Evolutionary conservation across 768 basidiomycete species (phyloP), one percentile per base, ranked within the genome.

Genomic region (Leccinellum luteum): DNA sequence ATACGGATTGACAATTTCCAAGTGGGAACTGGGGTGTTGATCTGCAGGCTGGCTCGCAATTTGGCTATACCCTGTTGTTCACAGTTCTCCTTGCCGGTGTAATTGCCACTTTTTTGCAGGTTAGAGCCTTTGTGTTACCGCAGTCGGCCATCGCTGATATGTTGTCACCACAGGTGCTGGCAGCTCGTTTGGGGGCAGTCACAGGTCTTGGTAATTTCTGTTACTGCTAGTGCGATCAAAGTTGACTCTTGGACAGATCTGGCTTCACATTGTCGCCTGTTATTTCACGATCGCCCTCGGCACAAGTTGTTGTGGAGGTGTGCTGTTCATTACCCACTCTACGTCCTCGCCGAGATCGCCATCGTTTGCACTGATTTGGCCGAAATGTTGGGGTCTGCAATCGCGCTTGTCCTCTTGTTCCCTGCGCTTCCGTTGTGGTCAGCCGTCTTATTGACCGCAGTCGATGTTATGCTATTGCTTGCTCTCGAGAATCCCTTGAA

Each of bases 21-120:
- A 88, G 87, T 19, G 90, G 92, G 28, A 95, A 94, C 66, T 94
- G 92, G 93, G 85, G 88, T 17, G 92, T 94, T 15, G 93, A 94
- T 74, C 76, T 95, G 8, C 87, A 91, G 72, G 93, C 93, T 1
- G 93, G 93, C 10, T 89, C 89, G 19, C 71, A 85, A 55, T 95
- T 81, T 68, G 94, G 95, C 1, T 97, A 96, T 73, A 83, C 82
- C 58, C 78, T 95, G 14, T 81, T 98, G 30, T 95, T 96, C 72
- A 79, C 92, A 15, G 86, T 98, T 12, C 79, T 97, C 6, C 69
- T 97, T 19, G 78, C 94, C 2, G 93, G 93, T 10, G 61, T 95
- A 8, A 85, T 91, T 55, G 94, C 92, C 15, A 87, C 89, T 2
- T 85, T 90, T 60, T 78, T 94, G 15, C 95, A 97, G 82, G 89